Conservation (phyloP, 352 stramenopile species). For the Thraustotheca clavata region DNA sequence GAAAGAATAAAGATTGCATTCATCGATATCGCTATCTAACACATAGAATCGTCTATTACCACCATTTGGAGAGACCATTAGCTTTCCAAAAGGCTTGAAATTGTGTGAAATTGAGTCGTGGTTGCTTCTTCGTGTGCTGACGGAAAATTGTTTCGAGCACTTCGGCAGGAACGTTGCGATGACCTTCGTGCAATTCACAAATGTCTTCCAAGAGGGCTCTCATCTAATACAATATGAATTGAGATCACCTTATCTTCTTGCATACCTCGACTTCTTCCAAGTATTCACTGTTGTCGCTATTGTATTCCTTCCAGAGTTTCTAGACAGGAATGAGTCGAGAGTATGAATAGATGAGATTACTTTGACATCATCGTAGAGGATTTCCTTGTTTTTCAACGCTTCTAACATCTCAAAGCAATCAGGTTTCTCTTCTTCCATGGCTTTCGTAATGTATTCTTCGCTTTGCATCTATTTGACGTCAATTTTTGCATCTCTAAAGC, state of each 20-base stretch:
- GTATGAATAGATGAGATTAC: background rate
- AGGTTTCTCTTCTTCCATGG: background rate
- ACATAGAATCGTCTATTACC: background rate
- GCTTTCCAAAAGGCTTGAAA: slow-evolving; percentile 4
- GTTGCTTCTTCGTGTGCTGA: background rate
- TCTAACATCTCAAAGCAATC: slow-evolving; percentile 1
- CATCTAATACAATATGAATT: background rate
- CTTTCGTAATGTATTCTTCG: slow-evolving; percentile 11
- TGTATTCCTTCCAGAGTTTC: slow-evolving; percentile 19
- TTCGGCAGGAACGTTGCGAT: background rate
- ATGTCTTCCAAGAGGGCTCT: slow-evolving; percentile 16
- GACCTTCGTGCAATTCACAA: slow-evolving; percentile 3
- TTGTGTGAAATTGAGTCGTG: background rate
- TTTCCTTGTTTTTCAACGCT: background rate
- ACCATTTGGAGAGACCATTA: background rate
- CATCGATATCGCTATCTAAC: background rate
- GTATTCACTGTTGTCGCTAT: background rate
- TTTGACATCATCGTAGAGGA: slow-evolving; percentile 18
- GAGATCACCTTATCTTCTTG: background rate
- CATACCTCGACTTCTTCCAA: slow-evolving; percentile 7
- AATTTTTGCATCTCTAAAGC: background rate
- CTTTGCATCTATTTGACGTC: slow-evolving; percentile 14
- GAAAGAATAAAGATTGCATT: no score
- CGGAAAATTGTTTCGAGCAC: slow-evolving; percentile 1
- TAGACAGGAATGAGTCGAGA: background rate